phyloP scores from a whole-genome alignment of 805 yeast genomes.

The Starmera dryadoides region DNA sequence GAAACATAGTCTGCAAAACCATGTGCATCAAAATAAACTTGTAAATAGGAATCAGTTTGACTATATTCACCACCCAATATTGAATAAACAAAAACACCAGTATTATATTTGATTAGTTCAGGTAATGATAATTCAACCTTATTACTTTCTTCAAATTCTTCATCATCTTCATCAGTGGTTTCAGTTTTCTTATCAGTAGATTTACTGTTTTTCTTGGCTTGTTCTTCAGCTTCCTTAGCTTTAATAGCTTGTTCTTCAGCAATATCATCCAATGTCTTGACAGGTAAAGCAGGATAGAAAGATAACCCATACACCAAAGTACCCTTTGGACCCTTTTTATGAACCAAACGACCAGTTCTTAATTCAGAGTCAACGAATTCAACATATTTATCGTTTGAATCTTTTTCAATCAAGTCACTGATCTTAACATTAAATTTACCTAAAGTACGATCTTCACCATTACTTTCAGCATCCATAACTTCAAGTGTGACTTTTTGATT shows the following conservation, averaged over 20 bases:
- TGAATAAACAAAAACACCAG: constrained; percentile 74
- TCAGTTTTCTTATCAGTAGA: constrained; percentile 14
- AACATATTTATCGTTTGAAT: constrained; percentile 51
- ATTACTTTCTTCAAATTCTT: constrained; percentile 24
- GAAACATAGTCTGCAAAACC: constrained; percentile 60
- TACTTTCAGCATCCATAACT: constrained; percentile 84
- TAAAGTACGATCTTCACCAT: constrained; percentile 75
- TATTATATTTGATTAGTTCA: constrained; percentile 47
- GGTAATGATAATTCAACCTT: constrained; percentile 49
- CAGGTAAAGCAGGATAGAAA: constrained; percentile 78
- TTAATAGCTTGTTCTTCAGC: constrained; percentile 37
- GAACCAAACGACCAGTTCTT: constrained; percentile 56
- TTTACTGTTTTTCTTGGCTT: constrained; percentile 3
- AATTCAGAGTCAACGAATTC: constrained; percentile 50
- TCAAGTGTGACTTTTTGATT: constrained; percentile 80
- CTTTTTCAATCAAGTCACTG: constrained; percentile 57
- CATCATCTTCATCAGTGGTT: constrained; percentile 29
- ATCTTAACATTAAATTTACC: constrained; percentile 75
- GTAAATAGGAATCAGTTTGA: constrained; percentile 56
- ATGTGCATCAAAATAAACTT: constrained; percentile 68
- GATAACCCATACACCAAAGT: constrained; percentile 62
- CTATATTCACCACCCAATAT: constrained; percentile 51
- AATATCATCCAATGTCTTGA: constrained; percentile 69
- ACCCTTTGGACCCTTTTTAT: constrained; percentile 83
- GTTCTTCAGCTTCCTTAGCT: constrained; percentile 28